Conservation (phyloP, 768 basidiomycete species). For the Tylopilus vinaceipallidus region DNA sequence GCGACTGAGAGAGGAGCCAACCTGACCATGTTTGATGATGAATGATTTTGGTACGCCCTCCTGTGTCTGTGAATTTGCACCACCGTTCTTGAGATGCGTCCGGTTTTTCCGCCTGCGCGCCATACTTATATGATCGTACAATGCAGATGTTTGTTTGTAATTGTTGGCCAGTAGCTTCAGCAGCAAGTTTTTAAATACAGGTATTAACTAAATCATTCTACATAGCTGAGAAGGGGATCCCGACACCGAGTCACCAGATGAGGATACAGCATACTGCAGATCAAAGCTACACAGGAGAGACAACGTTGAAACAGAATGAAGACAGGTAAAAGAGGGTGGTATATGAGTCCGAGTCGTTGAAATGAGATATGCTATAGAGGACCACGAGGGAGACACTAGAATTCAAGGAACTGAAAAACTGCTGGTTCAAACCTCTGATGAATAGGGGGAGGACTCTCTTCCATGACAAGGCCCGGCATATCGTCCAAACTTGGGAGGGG, state of each 20-base stretch:
- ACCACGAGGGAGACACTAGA: constrained; percentile 40
- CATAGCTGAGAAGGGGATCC: constrained; percentile 6
- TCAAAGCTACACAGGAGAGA: constrained; percentile 29
- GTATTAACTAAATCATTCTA: constrained; percentile 8
- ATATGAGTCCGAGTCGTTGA: constrained; percentile 9
- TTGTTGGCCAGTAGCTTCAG: constrained; percentile 17
- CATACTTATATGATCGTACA: constrained; percentile 42
- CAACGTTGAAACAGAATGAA: constrained; percentile 4
- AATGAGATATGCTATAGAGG: constrained; percentile 31
- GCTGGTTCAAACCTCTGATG: constrained; percentile 66
- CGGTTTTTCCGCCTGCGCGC: constrained; percentile 74
- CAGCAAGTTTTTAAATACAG: constrained; percentile 3
- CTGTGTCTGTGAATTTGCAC: constrained; percentile 32
- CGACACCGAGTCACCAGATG: constrained; percentile 6
- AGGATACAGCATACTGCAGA: constrained; percentile 30
- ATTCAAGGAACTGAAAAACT: constrained; percentile 74
- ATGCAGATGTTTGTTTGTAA: constrained; percentile 23
- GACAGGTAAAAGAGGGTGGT: constrained; percentile 5
- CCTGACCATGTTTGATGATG: constrained; percentile 93
- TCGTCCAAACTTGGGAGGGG: constrained; percentile 75
- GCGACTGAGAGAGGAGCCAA: constrained; percentile 81
- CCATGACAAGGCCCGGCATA: constrained; percentile 72
- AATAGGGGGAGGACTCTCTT: constrained; percentile 56
- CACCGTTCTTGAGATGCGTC: constrained; percentile 71
- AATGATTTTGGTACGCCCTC: constrained; percentile 80